Evolutionary conservation across 768 basidiomycete genomes (phyloP).

Genomic region (Kwoniella bestiolae): DNA sequence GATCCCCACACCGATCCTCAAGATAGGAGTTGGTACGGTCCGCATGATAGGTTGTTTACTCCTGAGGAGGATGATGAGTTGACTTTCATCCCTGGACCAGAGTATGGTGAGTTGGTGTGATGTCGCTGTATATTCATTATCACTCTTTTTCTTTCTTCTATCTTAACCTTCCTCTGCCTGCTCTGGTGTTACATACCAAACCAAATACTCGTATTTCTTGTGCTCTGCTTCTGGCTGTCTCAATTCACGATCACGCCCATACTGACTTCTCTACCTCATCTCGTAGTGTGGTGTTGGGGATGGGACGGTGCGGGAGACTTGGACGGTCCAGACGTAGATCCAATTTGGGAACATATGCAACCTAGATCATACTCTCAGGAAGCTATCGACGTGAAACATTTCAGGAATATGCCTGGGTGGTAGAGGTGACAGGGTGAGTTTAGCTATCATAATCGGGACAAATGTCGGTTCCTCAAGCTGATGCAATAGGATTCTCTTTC

Average conservation of each 20-base stretch:
- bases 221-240: background rate
- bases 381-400: conserved; percentile 72
- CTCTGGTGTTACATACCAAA: background rate
- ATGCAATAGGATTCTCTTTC: no score
- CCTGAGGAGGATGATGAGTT: conserved; percentile 81
- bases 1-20: conserved; percentile 96
- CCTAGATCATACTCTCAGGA: conserved; percentile 66
- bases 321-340: conserved; percentile 96
- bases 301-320: conserved; percentile 99
- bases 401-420: conserved; percentile 42
- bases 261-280: no score
- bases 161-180: no score
- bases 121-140: no score
- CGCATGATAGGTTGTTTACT: conserved; percentile 91
- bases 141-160: no score
- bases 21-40: conserved; percentile 95
- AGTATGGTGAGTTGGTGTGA: conserved; percentile 78
- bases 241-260: background rate
- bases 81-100: conserved; percentile 78
- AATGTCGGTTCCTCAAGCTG: background rate
- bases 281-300: conserved; percentile 97
- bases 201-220: background rate
- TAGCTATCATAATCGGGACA: background rate
- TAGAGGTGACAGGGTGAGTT: conserved; percentile 1
- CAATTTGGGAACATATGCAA: conserved; percentile 86